Percentiles rank a stretch among this genome's conserved stretches.
Evolutionary conservation across 2,329 filamentous ascomycete species (phyloP).

Genomic region (Botryotinia globosa): DNA sequence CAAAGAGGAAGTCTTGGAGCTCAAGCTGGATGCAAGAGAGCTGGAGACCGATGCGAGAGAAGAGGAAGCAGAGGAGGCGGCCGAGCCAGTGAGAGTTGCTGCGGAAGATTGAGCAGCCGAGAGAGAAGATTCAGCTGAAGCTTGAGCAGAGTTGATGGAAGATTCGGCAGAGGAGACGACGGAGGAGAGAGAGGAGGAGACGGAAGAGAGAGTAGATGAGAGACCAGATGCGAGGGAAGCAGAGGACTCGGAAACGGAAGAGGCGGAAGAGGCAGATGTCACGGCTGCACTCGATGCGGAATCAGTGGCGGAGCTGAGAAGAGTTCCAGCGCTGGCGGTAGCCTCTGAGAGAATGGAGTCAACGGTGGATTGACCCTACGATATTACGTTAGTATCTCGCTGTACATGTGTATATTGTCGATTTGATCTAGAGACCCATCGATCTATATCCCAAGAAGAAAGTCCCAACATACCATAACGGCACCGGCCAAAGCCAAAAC

Average conservation of each 20-base stretch:
- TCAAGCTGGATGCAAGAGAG: conserved; percentile 19
- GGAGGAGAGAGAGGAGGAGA: background rate
- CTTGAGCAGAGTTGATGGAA: background rate
- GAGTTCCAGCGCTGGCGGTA: background rate
- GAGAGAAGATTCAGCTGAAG: conserved; percentile 8
- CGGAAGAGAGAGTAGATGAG: background rate
- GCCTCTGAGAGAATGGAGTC: conserved; percentile 17
- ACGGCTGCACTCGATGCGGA: background rate
- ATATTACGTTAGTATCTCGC: background rate
- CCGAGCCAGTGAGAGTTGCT: conserved; percentile 10
- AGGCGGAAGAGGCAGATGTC: background rate
- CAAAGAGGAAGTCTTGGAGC: conserved; percentile 17
- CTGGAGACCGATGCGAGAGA: conserved; percentile 20
- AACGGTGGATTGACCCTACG: conserved; percentile 25
- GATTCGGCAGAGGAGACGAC: background rate
- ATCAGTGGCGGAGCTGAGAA: background rate
- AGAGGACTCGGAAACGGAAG: background rate
- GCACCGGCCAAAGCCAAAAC: conserved; percentile 33
- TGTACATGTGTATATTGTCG: background rate
- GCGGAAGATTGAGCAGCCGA: background rate
- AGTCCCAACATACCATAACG: conserved; percentile 25
- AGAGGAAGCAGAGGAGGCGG: conserved; percentile 18
- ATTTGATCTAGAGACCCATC: background rate
- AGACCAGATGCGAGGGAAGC: background rate
- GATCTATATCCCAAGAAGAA: background rate